Conservation (phyloP, 2,329 filamentous ascomycete species). For the Diaporthe ampelina region DNA sequence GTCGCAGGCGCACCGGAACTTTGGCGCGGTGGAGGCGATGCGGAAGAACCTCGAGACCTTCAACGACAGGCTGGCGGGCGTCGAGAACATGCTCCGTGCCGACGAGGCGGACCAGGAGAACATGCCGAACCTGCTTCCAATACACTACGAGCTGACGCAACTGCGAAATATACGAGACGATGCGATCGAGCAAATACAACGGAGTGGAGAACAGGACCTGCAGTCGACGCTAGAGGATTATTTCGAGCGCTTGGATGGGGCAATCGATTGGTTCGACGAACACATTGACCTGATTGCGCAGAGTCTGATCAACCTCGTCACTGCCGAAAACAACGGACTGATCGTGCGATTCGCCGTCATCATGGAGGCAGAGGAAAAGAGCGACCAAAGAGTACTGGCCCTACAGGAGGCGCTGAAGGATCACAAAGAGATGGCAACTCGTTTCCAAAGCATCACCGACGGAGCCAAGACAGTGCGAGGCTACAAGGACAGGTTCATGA, state of each 20-base stretch:
- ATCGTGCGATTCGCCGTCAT: slow-evolving; percentile 93
- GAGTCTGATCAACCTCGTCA: slow-evolving; percentile 89
- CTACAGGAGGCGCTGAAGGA: slow-evolving; percentile 95
- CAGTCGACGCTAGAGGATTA: slow-evolving; percentile 90
- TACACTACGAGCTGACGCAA: slow-evolving; percentile 93
- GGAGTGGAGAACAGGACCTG: slow-evolving; percentile 79
- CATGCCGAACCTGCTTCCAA: slow-evolving; percentile 90
- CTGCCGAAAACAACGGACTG: slow-evolving; percentile 87
- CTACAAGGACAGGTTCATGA: slow-evolving; percentile 96
- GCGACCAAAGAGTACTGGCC: slow-evolving; percentile 90
- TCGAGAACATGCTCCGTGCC: slow-evolving; percentile 83
- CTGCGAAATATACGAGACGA: slow-evolving; percentile 95
- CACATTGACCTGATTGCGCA: slow-evolving; percentile 90
- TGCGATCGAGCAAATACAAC: slow-evolving; percentile 94
- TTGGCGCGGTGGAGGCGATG: slow-evolving; percentile 94
- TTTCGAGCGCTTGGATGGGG: slow-evolving; percentile 87
- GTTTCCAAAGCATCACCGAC: slow-evolving; percentile 95
- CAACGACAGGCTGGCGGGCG: slow-evolving; percentile 78
- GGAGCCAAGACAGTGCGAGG: slow-evolving; percentile 92
- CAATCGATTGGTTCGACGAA: slow-evolving; percentile 95
- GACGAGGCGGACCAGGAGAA: slow-evolving; percentile 90
- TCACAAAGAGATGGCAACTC: slow-evolving; percentile 91
- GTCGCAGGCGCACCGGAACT: slow-evolving; percentile 96
- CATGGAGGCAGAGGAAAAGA: slow-evolving; percentile 96
- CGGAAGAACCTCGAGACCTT: slow-evolving; percentile 91